Evolutionary conservation across 306 rosid species (phyloP), one percentile per base, ranked within the genome.

Genomic region (Cercis canadensis): DNA sequence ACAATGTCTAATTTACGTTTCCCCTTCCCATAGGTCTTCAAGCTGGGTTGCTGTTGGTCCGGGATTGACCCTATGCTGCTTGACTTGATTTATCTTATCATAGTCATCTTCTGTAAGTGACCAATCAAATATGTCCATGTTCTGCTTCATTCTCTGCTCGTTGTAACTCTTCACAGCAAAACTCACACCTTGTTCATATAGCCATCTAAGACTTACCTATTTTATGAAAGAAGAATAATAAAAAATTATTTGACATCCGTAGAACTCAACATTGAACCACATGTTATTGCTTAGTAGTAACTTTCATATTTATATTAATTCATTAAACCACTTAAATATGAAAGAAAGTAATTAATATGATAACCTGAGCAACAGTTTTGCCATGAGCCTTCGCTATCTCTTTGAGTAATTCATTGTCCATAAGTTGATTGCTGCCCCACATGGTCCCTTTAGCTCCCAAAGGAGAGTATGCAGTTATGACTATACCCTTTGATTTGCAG

Each of bases 141-240:
- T 86, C 53, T 74, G 19, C 33, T 15, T 80, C 84, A 86, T 77
- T 54, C 87, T 66, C 11, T 80, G 85, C 41, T 70, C 80, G 57
- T 82, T 72, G 73, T 13, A 76, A 50, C 87, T 82, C 72, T 86
- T 86, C 14, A 63, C 47, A 32, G 75, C 84, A n/a, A 81, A 15
- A 63, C 82, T 78, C 62, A 67, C 89, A 8, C 82, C 86, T 74
- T 78, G 81, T 43, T 79, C 83, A 24, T 76, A 80, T 5, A 74
- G 67, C 90, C 90, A 85, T 71, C 85, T 82, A 75, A 85, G 59
- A n/a, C 83, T 45, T 29, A 85, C 73, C 87, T 78, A 1, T 58
- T 32, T 6, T 0, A 34, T 34, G 10, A 0, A 14, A 1, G 17
- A 14, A 14, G 0, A 4, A 46, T 13, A 46, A n/a, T n/a, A n/a